A percentile compares a stretch with the other conserved stretches of the same genome.
phyloP scores from a whole-genome alignment of 768 basidiomycete genomes.

The Hypholoma fasciculare region DNA sequence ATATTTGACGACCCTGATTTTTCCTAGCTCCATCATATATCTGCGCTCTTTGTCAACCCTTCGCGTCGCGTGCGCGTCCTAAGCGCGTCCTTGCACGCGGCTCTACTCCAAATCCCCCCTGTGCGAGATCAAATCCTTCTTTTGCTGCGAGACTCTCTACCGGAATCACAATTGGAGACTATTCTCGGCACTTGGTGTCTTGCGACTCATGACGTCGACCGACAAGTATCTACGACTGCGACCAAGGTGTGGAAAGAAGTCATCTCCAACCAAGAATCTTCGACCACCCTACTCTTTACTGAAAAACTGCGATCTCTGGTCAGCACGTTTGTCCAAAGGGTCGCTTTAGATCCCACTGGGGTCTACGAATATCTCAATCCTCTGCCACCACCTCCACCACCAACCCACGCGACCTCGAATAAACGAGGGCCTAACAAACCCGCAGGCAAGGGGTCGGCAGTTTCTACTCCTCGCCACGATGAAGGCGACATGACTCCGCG shows the following conservation, averaged over 20 bases:
- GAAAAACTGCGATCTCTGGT: slow-evolving; percentile 34
- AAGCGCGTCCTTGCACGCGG: slow-evolving; percentile 60
- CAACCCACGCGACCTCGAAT: slow-evolving; percentile 25
- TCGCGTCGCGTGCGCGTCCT: slow-evolving; percentile 72
- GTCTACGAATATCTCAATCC: slow-evolving; percentile 68
- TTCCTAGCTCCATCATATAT: slow-evolving; percentile 80
- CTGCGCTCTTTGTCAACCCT: slow-evolving; percentile 77
- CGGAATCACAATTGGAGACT: slow-evolving; percentile 50
- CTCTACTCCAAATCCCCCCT: slow-evolving; percentile 57
- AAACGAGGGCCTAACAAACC: slow-evolving; percentile 27
- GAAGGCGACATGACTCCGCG: slow-evolving; percentile 36
- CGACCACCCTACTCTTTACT: slow-evolving; percentile 29
- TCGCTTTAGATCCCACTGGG: slow-evolving; percentile 60
- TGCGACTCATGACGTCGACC: slow-evolving; percentile 70
- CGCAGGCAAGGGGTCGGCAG: slow-evolving; percentile 19
- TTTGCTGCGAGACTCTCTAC: slow-evolving; percentile 48
- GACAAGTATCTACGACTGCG: slow-evolving; percentile 52
- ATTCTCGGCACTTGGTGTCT: slow-evolving; percentile 76
- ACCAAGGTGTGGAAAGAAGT: slow-evolving; percentile 53
- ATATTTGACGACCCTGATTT: slow-evolving; percentile 1
- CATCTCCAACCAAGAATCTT: slow-evolving; percentile 15
- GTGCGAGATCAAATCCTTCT: slow-evolving; percentile 49
- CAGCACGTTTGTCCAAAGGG: slow-evolving; percentile 50
- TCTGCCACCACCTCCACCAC: slow-evolving; percentile 38
- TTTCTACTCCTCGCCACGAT: slow-evolving; percentile 23